A percentile compares a stretch with the other conserved stretches of the same genome.
These are phyloP conservation scores for Pseudogymnoascus sp. DNA, from an alignment of 2,329 filamentous ascomycete species.

Conservation along the genomic window DNA sequence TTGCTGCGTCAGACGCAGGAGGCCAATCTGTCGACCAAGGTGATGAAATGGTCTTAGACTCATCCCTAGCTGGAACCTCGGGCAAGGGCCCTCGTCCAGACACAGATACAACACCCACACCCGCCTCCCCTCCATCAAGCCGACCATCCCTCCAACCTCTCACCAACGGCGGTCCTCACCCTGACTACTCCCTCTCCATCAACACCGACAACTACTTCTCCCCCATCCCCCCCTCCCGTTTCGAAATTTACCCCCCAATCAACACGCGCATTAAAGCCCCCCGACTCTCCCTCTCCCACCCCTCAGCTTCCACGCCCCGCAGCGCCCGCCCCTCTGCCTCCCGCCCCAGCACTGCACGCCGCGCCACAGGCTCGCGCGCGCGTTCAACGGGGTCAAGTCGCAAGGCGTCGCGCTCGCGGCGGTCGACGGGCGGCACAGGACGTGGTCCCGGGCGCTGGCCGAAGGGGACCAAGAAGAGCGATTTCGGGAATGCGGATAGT, in stretches of 20 bases:
- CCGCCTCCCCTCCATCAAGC: not conserved
- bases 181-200: not conserved
- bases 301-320: slow-evolving; percentile 14
- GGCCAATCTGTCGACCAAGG: not conserved
- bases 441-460: slow-evolving; percentile 58
- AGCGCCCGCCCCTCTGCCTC: slow-evolving; percentile 15
- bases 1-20: not conserved
- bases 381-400: slow-evolving; percentile 19
- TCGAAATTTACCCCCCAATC: slow-evolving; percentile 69
- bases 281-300: slow-evolving; percentile 21
- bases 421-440: slow-evolving; percentile 54
- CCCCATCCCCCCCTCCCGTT: slow-evolving; percentile 59
- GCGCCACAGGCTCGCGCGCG: slow-evolving; percentile 14
- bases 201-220: not conserved
- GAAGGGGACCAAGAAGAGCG: slow-evolving; percentile 59
- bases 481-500: slow-evolving; percentile 58
- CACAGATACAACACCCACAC: not conserved
- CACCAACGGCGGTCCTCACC: not conserved
- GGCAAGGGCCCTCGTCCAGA: not conserved
- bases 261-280: slow-evolving; percentile 35
- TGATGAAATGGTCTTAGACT: not conserved
- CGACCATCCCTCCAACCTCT: not conserved
- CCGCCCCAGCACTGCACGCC: slow-evolving; percentile 28
- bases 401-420: slow-evolving; percentile 33
- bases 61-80: not conserved